phyloP scores from a whole-genome alignment of 495 filamentous ascomycete genomes.

The Penicillium arizonense region DNA sequence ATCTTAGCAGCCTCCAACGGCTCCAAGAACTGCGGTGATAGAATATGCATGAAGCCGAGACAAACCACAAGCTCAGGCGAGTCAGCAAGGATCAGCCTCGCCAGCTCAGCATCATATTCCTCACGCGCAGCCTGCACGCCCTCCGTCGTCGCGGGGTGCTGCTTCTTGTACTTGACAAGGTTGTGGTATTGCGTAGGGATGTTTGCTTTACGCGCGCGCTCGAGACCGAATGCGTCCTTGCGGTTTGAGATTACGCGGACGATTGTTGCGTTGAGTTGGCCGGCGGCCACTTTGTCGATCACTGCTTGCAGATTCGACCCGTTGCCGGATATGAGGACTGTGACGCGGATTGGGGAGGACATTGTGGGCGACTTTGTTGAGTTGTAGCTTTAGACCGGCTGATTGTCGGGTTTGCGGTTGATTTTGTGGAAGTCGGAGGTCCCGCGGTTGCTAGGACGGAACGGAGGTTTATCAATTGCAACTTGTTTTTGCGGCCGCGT shows the following conservation, averaged over 20 bases:
- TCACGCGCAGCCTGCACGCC: constrained; percentile 54
- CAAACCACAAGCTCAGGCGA: constrained; percentile 69
- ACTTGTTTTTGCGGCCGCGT: background rate
- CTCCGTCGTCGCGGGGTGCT: constrained; percentile 41
- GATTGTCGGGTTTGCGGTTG: background rate
- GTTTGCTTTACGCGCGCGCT: constrained; percentile 62
- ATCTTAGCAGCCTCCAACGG: constrained; percentile 60
- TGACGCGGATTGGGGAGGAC: constrained; percentile 42
- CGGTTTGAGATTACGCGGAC: constrained; percentile 81
- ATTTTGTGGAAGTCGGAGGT: background rate
- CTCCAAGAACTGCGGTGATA: constrained; percentile 61
- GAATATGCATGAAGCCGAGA: constrained; percentile 54
- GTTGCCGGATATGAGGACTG: constrained; percentile 73
- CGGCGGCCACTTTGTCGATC: constrained; percentile 65
- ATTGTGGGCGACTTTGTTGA: constrained; percentile 15
- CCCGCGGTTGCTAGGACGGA: background rate
- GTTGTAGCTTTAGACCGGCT: background rate
- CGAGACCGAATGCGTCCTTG: constrained; percentile 74
- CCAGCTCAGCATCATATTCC: constrained; percentile 80
- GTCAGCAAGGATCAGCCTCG: constrained; percentile 64
- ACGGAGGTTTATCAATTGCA: background rate
- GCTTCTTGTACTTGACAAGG: constrained; percentile 65
- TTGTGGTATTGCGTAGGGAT: constrained; percentile 89
- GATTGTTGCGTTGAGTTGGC: constrained; percentile 61
- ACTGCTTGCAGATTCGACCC: constrained; percentile 90